Evolutionary conservation across 1,284 basidiomycete genomes (phyloP), one percentile per base, ranked within the genome.

Genomic region (Irpex rosettiformis): DNA sequence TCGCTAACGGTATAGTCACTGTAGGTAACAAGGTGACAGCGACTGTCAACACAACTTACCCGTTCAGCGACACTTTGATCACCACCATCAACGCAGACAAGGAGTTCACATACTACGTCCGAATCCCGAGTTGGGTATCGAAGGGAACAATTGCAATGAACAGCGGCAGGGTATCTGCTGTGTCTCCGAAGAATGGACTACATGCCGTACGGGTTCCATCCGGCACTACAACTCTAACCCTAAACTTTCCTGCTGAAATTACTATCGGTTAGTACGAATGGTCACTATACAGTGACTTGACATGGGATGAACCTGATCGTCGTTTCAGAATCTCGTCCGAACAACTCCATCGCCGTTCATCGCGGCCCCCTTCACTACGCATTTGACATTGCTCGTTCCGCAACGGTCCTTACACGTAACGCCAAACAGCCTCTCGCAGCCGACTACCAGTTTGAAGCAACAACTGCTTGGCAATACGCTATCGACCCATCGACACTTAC

Each of bases 331-430:
- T 74, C 67, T 22, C 75, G 83, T 24, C 80, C 80, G 18, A 77
- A 83, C 62, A 76, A 76, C 13, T 82, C 81, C 6, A 70, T 84
- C 53, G 81, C 81, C 7, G 73, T 85, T 8, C 81, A 84, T 54
- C 78, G 83, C 16, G 82, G 82, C 13, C 79, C 81, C 13, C 68
- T 85, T 47, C 77, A 83, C 68, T 85, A 83, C 65, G 82, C 82
- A 13, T 80, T 79, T 64, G 82, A 84, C 65, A 82, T 72, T 42
- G 54, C 67, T 7, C 73, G 79, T 10, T 77, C 64, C 59, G 69
- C 76, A 63, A 82, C 68, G 27, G 72, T 80, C 43, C 73, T 84
- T 49, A 60, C 72, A 3, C 72, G 67, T 56, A 80, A 82, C 65
- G 65, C 77, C 18, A 72, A 77, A 55, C 74, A 83, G 65, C 73